phyloP scores from a whole-genome alignment of 2,329 filamentous ascomycete genomes.

The Colletotrichum sp. region DNA sequence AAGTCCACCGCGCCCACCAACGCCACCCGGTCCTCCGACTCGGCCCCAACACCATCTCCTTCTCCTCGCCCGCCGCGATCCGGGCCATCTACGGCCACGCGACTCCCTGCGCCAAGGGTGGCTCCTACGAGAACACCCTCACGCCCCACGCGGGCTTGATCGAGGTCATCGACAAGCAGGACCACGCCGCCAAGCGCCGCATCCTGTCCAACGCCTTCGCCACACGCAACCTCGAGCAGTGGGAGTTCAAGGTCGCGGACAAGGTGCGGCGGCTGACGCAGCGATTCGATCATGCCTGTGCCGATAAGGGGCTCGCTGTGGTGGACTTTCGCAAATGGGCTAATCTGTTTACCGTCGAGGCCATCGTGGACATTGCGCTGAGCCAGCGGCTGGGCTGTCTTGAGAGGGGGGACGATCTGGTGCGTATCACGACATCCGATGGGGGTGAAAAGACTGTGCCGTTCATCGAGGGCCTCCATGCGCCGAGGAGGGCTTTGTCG shows the following conservation, averaged over 20 bases:
- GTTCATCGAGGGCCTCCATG: neutral
- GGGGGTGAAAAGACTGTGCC: neutral
- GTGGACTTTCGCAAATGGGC: conserved; percentile 48
- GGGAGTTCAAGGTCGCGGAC: conserved; percentile 60
- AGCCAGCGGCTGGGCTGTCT: conserved; percentile 55
- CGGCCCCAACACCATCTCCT: neutral
- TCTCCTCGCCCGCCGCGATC: neutral
- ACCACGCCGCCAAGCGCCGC: conserved; percentile 56
- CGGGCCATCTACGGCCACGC: conserved; percentile 40
- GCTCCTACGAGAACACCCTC: conserved; percentile 47
- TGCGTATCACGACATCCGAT: conserved; percentile 40
- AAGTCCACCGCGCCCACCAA: neutral
- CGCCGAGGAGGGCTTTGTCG: neutral
- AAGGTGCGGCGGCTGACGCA: conserved; percentile 53
- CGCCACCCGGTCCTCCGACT: neutral
- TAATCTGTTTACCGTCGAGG: conserved; percentile 63
- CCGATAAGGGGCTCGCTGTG: fast-evolving
- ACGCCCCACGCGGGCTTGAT: conserved; percentile 56
- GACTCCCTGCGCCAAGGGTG: conserved; percentile 54
- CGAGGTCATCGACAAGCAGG: conserved; percentile 55
- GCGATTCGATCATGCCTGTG: neutral
- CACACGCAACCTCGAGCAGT: conserved; percentile 56
- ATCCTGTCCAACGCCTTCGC: conserved; percentile 56
- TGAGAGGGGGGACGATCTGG: conserved; percentile 50
- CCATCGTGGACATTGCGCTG: conserved; percentile 61